Percentiles rank a stretch among this genome's conserved stretches.
These are phyloP conservation scores for Triadica sebifera DNA, from an alignment of 345 rosid genomes.

Conservation along the genomic window DNA sequence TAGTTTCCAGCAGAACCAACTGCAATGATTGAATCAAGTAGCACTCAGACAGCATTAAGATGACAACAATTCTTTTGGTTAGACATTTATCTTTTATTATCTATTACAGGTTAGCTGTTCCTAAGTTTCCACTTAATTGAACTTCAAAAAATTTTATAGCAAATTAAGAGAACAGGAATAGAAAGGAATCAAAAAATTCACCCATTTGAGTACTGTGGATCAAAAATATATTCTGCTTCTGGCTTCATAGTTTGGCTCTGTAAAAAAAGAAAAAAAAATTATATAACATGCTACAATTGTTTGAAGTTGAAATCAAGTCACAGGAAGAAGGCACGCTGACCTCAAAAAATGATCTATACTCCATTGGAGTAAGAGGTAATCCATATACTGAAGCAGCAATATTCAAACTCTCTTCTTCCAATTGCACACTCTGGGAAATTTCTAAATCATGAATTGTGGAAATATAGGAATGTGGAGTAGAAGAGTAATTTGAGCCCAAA, in stretches of 20 bases:
- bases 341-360: conserved; percentile 74
- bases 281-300: not conserved
- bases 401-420: conserved; percentile 26
- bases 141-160: not conserved
- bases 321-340: conserved; percentile 30
- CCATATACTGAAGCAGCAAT: conserved; percentile 53
- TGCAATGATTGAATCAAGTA: not conserved
- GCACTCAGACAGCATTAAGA: too few species aligned
- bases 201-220: conserved; percentile 53
- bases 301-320: conserved; percentile 1
- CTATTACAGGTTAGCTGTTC: not conserved
- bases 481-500: conserved; percentile 50
- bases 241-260: conserved; percentile 68
- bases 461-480: conserved; percentile 44
- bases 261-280: too few species aligned
- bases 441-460: conserved; percentile 25
- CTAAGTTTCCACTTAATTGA: not conserved
- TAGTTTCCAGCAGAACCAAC: not conserved
- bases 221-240: conserved; percentile 61
- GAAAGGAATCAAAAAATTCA: conserved; percentile 31
- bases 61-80: too few species aligned
- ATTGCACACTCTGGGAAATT: conserved; percentile 23
- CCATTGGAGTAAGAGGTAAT: conserved; percentile 68
- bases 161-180: not conserved
- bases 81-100: not conserved